Base-by-base conservation (phyloP, 1,284 basidiomycete species). In the Ceratobasidium sp. region DNA sequence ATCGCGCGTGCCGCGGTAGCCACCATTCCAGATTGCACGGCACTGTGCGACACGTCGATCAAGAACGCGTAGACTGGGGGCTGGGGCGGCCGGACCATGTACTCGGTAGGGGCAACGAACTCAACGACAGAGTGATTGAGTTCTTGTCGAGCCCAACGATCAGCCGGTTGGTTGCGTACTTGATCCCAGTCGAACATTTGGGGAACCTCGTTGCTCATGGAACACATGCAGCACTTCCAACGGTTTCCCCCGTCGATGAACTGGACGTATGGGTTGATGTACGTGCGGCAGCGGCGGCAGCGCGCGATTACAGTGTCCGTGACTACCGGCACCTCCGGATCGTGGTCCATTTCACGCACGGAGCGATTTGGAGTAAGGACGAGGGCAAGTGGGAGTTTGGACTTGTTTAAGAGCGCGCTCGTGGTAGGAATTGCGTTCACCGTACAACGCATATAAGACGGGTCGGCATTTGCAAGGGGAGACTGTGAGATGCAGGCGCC, bases 201-300 rank as follows among this genome's bases (percentile, higher is more conserved):
- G 7, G 97, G 97, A 0, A 99, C 96, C 79, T 99, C 97, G 79
- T 99, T 99, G 69, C 93, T 93, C 85, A 99, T 90, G 76, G 92
- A 94, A 80, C 97, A 99, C 94, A 99, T 96, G 82, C 94, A 98
- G 79, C 97, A 99, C 78, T 97, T 93, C 97, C 97, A 90, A 83
- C 96, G 87, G 79, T 95, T 96, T 38, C 97, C 97, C 72, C 95
- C 95, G 77, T 99, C 97, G 77, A 98, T 95, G 78, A 99, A 99
- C 75, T 95, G 94, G 45, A 98, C 96, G 77, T 94, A 99, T 3
- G 97, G 96, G 78, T 99, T 98, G 81, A 99, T 99, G 81, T 99
- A 99, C 49, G 94, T 94, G 76, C 97, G 87, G 85, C 97, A 99
- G 43, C 96, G 88, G 72, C 97, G 87, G 81, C 97, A 99, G 52